These are phyloP conservation scores for Hypoxylon sp. DNA, from an alignment of 2,329 filamentous ascomycete genomes.

Conservation along the genomic window DNA sequence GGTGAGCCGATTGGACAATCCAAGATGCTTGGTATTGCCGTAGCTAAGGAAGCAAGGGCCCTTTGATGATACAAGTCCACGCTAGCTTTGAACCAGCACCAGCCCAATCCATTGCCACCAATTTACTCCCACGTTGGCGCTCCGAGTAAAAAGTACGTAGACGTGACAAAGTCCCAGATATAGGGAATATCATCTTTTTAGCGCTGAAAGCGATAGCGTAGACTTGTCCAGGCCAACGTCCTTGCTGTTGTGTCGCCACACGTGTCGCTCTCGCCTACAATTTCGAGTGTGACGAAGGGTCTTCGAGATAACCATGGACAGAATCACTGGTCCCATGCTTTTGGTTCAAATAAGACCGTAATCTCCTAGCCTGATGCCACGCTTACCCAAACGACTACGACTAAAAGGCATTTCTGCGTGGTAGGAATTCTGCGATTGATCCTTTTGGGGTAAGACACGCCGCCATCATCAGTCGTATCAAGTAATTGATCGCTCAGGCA, in stretches of 20 bases:
- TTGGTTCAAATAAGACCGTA: constrained; percentile 35
- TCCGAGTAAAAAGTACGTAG: constrained; percentile 33
- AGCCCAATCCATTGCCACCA: constrained; percentile 57
- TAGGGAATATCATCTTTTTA: constrained; percentile 31
- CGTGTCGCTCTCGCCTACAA: constrained; percentile 51
- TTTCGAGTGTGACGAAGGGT: constrained; percentile 43
- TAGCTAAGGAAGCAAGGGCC: constrained; percentile 41
- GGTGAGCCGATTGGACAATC: constrained; percentile 55
- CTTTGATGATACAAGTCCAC: constrained; percentile 54
- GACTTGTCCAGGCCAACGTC: background rate
- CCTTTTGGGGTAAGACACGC: constrained; percentile 40
- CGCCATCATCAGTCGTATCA: constrained; percentile 27
- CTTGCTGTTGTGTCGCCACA: constrained; percentile 31
- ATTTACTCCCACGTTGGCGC: constrained; percentile 52
- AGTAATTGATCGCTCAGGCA: constrained; percentile 36
- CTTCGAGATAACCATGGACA: constrained; percentile 31
- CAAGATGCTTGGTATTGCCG: constrained; percentile 58
- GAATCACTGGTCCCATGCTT: constrained; percentile 37
- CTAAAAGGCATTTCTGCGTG: constrained; percentile 29
- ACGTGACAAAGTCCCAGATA: constrained; percentile 11
- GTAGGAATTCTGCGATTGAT: constrained; percentile 38
- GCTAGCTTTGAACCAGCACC: constrained; percentile 56
- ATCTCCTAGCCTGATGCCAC: constrained; percentile 33
- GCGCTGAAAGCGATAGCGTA: constrained; percentile 32
- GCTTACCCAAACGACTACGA: constrained; percentile 31